Conservation (phyloP, 371 early-diverging fungal genomes). For the Choanephora cucurbitarum region DNA sequence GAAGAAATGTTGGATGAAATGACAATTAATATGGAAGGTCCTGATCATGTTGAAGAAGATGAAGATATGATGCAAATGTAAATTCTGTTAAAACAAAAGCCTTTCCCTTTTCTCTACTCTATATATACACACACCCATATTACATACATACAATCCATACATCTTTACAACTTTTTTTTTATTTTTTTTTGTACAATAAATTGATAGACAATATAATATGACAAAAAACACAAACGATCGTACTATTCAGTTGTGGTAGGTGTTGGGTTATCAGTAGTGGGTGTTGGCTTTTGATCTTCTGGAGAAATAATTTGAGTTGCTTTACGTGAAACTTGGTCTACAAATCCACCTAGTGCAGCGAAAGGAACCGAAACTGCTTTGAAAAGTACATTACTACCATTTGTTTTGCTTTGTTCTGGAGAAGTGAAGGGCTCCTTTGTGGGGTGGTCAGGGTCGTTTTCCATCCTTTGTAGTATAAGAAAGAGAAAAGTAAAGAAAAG, state of each 20-base stretch:
- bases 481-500: conserved; percentile 5
- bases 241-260: background rate
- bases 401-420: conserved; percentile 11
- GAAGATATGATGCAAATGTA: conserved; percentile 38
- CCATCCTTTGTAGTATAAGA: conserved; percentile 4
- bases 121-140: no score
- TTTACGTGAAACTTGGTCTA: conserved; percentile 27
- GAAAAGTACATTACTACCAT: conserved; percentile 13
- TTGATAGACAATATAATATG: background rate
- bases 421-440: conserved; percentile 28
- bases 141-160: no score
- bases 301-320: conserved; percentile 6
- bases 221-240: background rate
- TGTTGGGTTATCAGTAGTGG: conserved; percentile 3
- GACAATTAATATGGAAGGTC: conserved; percentile 61
- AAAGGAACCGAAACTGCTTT: conserved; percentile 14
- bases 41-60: conserved; percentile 49
- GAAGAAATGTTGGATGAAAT: conserved; percentile 92
- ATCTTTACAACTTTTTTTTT: background rate
- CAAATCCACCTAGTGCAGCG: conserved; percentile 25
- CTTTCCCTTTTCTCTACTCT: background rate
- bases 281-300: conserved; percentile 2
- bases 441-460: conserved; percentile 10
- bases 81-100: background rate
- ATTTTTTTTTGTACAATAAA: conserved; percentile 3